Evolutionary conservation across 192 early-diverging fungal genomes (phyloP), one percentile per base, ranked within the genome.

Genomic region (Backusella australiensis): DNA sequence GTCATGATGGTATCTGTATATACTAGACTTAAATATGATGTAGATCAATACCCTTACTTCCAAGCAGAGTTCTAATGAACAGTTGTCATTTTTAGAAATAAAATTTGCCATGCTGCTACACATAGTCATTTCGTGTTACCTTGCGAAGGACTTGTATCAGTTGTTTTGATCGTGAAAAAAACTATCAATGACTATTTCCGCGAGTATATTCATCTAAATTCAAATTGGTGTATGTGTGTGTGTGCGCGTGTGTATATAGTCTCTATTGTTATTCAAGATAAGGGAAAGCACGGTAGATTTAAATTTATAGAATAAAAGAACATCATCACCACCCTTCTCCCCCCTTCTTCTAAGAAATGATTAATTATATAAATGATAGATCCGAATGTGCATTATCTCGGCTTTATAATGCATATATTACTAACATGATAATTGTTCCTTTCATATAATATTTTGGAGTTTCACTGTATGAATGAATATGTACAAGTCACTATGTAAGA

Each of bases 101-200:
- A 26, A 6, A 9, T 12, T 63, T 26, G 9, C 56, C 56, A 63
- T 63, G 56, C 23, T 63, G 56, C 3, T 63, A 63, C 23, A 63
- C 56, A 29, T 63, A 63, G 21, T 6, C 21, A 0, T 59, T 26
- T 59, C 12, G 56, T 63, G 26, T 63, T 63, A 63, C 56, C 56
- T 63, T 63, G 56, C 56, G 56, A 63, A 63, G 9, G 21, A 29
- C 11, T 63, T 63, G 23, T 29, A 63, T 29, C 12, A 12, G 56
- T 63, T 29, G 23, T 63, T 63, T 63, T 23, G 56, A 63, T 63
- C 56, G 56, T 63, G n/a, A 63, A 63, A 63, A 63, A 63, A 59
- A 11, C 9, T 29, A 23, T 0, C 21, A 26, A 3, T 26, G 3
- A 9, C 53, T 23, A 59, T 7, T 26, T 59, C 53, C 23, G 53